Percentiles rank a stretch among this genome's conserved stretches.
phyloP scores from a whole-genome alignment of 768 basidiomycete species.

The Termitomyces sp. region DNA sequence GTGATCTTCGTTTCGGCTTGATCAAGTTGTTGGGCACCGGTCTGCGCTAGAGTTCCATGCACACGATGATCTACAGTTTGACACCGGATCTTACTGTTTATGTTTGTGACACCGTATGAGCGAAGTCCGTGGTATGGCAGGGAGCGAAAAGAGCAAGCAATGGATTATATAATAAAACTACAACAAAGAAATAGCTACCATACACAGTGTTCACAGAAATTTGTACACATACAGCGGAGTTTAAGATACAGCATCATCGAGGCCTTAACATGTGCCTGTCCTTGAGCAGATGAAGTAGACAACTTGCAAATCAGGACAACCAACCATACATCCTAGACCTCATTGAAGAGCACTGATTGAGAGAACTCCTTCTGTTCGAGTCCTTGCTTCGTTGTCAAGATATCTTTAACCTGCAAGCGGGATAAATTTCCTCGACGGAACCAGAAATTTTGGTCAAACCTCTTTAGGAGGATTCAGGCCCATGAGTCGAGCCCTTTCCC shows the following conservation, averaged over 20 bases:
- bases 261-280: not conserved
- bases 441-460: conserved; percentile 32
- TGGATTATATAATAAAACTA: not conserved
- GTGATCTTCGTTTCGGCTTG: not conserved
- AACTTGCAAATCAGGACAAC: not conserved
- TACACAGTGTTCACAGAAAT: not conserved
- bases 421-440: not conserved
- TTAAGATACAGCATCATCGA: not conserved
- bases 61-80: too few species aligned
- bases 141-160: not conserved
- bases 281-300: not conserved
- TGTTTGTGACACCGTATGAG: not conserved
- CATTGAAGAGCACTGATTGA: conserved; percentile 56
- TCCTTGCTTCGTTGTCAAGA: conserved; percentile 68
- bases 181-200: not conserved
- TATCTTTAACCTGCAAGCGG: conserved; percentile 65
- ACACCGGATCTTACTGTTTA: not conserved
- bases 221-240: not conserved
- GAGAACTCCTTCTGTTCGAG: conserved; percentile 44
- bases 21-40: not conserved
- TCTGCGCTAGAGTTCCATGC: not conserved
- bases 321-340: conserved; percentile 23
- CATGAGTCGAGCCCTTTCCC: conserved; percentile 77
- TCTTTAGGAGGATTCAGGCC: conserved; percentile 78
- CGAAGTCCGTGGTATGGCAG: not conserved